Conservation (phyloP, 192 early-diverging fungal genomes). For the Linnemannia exigua region DNA sequence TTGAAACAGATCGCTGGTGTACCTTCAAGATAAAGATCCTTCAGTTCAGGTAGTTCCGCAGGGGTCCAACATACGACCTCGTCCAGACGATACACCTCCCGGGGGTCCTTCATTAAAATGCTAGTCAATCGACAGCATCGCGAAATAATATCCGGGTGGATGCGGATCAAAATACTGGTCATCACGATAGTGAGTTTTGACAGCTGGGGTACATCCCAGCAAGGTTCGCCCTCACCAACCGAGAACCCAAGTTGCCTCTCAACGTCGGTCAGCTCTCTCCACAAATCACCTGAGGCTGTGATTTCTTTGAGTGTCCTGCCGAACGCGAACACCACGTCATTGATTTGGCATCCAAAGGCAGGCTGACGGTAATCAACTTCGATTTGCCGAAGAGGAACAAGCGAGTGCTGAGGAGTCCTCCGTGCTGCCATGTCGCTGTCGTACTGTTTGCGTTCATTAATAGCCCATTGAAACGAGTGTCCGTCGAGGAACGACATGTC, state of each 20-base stretch:
- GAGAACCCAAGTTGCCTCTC: not conserved
- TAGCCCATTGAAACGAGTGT: constrained; percentile 17
- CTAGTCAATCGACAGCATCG: not conserved
- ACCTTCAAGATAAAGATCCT: not conserved
- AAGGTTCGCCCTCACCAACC: too few relatives aligned
- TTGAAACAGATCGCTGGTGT: constrained; percentile 4
- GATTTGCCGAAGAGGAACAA: not conserved
- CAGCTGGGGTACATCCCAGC: not conserved
- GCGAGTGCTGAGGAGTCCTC: not conserved
- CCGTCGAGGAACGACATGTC: not conserved
- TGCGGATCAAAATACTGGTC: too few relatives aligned
- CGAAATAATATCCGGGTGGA: not conserved
- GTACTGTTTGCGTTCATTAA: not conserved
- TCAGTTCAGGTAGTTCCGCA: not conserved
- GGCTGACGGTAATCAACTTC: not conserved
- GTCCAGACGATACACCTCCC: not conserved
- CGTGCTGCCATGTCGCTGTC: not conserved
- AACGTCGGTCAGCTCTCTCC: not conserved
- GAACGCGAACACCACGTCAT: not conserved
- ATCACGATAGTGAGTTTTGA: not conserved
- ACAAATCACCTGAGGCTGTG: not conserved
- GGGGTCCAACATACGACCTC: not conserved
- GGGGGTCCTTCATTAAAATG: not conserved
- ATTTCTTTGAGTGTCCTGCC: not conserved
- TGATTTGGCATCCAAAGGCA: not conserved